These are phyloP conservation scores for Xylariaceae sp. DNA, from an alignment of 2,329 filamentous ascomycete species.

Conservation along the genomic window DNA sequence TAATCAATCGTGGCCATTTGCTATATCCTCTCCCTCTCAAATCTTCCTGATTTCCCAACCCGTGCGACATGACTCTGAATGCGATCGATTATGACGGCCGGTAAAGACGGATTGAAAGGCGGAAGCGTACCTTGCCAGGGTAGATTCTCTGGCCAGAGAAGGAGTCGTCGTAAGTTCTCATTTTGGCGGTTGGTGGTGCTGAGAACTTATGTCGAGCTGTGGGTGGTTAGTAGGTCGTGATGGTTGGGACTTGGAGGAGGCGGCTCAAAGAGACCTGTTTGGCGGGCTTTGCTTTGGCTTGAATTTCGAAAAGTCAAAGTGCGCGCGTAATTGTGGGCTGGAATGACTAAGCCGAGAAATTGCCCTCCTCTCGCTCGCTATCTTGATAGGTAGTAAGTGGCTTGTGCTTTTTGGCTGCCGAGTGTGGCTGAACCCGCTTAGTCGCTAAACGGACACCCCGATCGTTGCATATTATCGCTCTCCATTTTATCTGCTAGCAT, in stretches of 20 bases:
- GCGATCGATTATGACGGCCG: conserved; percentile 35
- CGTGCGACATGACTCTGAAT: conserved; percentile 29
- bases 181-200: conserved; percentile 54
- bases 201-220: conserved; percentile 48
- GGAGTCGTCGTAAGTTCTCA: conserved; percentile 72
- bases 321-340: conserved; percentile 41
- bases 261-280: conserved; percentile 29
- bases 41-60: not conserved
- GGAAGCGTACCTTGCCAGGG: conserved; percentile 68
- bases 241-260: conserved; percentile 33
- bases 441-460: too few species aligned
- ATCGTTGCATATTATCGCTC: conserved; percentile 7
- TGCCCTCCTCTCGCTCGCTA: conserved; percentile 29
- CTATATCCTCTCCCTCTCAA: too few species aligned
- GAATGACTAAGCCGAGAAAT: conserved; percentile 39
- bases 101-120: conserved; percentile 4
- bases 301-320: conserved; percentile 44
- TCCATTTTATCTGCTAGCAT: not conserved
- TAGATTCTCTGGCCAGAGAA: conserved; percentile 73
- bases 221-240: conserved; percentile 43
- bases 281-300: conserved; percentile 3
- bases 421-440: conserved; percentile 19
- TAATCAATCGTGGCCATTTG: too few species aligned
- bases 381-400: conserved; percentile 37
- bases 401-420: conserved; percentile 9